Conservation (phyloP, 2,329 filamentous ascomycete genomes). For the Nothophoma quercina region DNA sequence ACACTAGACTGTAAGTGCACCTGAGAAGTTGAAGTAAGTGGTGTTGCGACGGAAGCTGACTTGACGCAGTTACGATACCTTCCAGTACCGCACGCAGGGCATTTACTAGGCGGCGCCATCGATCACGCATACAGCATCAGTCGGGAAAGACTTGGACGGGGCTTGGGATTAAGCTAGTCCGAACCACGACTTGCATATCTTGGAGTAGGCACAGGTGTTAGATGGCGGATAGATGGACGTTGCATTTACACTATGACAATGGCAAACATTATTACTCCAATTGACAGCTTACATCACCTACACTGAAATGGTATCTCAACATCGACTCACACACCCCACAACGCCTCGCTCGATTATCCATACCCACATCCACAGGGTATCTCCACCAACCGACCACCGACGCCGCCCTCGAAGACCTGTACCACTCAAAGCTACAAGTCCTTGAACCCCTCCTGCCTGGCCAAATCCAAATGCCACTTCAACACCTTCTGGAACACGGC, state of each 20-base stretch:
- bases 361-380: no score
- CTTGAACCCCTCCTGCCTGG: constrained; percentile 29
- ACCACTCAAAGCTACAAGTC: not conserved
- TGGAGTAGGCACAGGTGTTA: not conserved
- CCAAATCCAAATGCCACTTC: constrained; percentile 75
- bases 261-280: not conserved
- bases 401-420: no score
- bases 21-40: not conserved
- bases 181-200: not conserved
- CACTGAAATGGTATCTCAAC: constrained; percentile 1
- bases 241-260: constrained; percentile 7
- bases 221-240: not conserved
- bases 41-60: not conserved
- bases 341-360: not conserved
- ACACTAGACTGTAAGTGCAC: constrained; percentile 76
- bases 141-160: not conserved
- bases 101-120: constrained; percentile 68
- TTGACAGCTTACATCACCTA: no score
- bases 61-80: constrained; percentile 75
- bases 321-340: not conserved
- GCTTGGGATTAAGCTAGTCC: no score
- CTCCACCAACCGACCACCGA: no score
- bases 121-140: not conserved
- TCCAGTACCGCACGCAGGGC: constrained; percentile 86
- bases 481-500: constrained; percentile 79